Evolutionary conservation across 139 green algal species (phyloP).

Genomic region (Chlorella sp.): DNA sequence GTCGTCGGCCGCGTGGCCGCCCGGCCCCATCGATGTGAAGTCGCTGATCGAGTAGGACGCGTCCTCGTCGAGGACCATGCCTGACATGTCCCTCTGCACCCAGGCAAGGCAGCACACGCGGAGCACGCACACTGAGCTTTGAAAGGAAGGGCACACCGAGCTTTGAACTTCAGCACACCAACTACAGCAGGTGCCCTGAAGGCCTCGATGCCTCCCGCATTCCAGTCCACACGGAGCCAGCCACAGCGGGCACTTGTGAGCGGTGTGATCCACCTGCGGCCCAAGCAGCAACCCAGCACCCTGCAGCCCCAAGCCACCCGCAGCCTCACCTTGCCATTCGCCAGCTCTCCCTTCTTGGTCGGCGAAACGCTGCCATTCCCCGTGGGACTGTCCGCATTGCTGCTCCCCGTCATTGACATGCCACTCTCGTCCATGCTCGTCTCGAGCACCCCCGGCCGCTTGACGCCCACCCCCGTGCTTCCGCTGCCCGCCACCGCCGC

Average conservation of each 20-base stretch:
- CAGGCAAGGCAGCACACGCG: background rate
- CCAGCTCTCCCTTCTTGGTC: background rate
- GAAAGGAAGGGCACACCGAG: background rate
- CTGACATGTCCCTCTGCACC: background rate
- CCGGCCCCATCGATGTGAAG: no score
- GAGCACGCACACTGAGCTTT: background rate
- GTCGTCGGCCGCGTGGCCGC: background rate
- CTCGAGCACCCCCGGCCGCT: background rate
- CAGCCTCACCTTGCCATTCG: background rate
- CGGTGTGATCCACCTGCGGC: background rate
- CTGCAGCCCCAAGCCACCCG: background rate
- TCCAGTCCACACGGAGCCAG: background rate
- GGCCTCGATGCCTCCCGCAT: background rate
- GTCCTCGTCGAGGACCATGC: background rate
- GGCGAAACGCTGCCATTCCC: background rate
- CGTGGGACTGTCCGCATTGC: background rate
- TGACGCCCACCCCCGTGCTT: no score
- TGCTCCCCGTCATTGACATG: no score
- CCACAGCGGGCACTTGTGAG: background rate
- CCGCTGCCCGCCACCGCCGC: no score
- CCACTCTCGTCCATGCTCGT: background rate
- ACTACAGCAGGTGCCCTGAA: background rate
- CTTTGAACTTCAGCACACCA: background rate
- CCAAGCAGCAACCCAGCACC: background rate
- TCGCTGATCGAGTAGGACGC: background rate